Conservation (phyloP, 2,329 filamentous ascomycete species). For the Penicillium vulpinum region DNA sequence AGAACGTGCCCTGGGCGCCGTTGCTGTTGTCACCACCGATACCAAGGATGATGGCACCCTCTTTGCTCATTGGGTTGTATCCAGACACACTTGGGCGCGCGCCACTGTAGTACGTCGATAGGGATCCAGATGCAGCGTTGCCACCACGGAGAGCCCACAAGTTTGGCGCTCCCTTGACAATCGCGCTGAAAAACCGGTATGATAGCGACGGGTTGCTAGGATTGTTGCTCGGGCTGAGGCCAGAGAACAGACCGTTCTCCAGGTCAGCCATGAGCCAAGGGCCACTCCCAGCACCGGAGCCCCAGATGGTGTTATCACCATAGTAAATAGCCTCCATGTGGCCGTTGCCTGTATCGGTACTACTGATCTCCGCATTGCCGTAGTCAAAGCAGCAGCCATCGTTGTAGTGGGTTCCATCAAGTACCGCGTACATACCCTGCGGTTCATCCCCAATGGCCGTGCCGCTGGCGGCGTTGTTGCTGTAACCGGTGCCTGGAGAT, state of each 20-base stretch:
- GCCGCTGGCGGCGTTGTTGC: conserved; percentile 56
- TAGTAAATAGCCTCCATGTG: conserved; percentile 72
- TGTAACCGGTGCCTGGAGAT: conserved; percentile 63
- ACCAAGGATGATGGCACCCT: conserved; percentile 68
- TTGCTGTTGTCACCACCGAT: conserved; percentile 67
- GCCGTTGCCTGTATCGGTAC: conserved; percentile 57
- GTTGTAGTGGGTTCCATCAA: conserved; percentile 40
- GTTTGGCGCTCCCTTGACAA: conserved; percentile 58
- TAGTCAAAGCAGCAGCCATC: conserved; percentile 53
- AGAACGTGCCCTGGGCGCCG: conserved; percentile 62
- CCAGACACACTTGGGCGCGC: conserved; percentile 53
- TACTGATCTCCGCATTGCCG: conserved; percentile 58
- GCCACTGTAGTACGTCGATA: conserved; percentile 62
- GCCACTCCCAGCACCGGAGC: conserved; percentile 57
- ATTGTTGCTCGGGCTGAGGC: conserved; percentile 50
- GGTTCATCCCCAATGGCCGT: conserved; percentile 57
- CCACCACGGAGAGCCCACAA: conserved; percentile 62
- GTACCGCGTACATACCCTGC: conserved; percentile 39
- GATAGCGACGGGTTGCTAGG: conserved; percentile 54
- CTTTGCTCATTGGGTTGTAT: conserved; percentile 64
- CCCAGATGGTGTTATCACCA: conserved; percentile 57
- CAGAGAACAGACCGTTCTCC: conserved; percentile 67
- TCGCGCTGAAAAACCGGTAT: conserved; percentile 57
- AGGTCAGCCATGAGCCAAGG: conserved; percentile 71
- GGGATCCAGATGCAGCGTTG: conserved; percentile 54